Evolutionary conservation across 176 grass and related monocot species (phyloP).

Genomic region (Cocos nucifera): DNA sequence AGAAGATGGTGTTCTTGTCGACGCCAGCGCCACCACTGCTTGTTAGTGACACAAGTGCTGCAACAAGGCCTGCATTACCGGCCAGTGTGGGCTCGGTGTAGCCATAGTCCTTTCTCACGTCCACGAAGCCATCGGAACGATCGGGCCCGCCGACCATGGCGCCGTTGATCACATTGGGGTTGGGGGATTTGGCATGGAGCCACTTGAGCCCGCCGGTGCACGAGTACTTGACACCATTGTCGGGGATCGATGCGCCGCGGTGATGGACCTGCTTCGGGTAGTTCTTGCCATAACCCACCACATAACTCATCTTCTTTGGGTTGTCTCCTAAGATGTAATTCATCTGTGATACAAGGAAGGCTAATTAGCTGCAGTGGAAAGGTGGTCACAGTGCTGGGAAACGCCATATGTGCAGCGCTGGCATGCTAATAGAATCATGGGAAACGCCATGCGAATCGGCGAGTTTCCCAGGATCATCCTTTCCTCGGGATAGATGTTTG

Average conservation of each 20-base stretch:
- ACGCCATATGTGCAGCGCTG: too few relatives aligned
- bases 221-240: slow-evolving; percentile 67
- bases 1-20: slow-evolving; percentile 97
- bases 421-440: too few relatives aligned
- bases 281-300: slow-evolving; percentile 40
- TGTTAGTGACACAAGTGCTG: slow-evolving; percentile 75
- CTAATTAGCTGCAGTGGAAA: too few relatives aligned
- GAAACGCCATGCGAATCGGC: too few relatives aligned
- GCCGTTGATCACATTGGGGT: slow-evolving; percentile 73
- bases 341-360: slow-evolving; percentile 18
- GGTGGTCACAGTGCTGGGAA: too few relatives aligned
- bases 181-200: slow-evolving; percentile 42
- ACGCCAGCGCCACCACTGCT: slow-evolving; percentile 37
- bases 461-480: too few relatives aligned
- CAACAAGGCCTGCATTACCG: slow-evolving; percentile 75
- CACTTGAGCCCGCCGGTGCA: slow-evolving; percentile 78
- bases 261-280: slow-evolving; percentile 44
- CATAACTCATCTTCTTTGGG: slow-evolving; percentile 45
- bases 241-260: slow-evolving; percentile 45
- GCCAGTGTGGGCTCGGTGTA: slow-evolving; percentile 85
- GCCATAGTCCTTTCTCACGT: slow-evolving; percentile 40
- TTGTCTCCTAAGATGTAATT: slow-evolving; percentile 56
- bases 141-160: slow-evolving; percentile 92
- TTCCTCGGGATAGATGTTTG: too few relatives aligned
- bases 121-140: slow-evolving; percentile 49